Conservation (phyloP, 1,284 basidiomycete species). For the Macrocystidia cucumis region DNA sequence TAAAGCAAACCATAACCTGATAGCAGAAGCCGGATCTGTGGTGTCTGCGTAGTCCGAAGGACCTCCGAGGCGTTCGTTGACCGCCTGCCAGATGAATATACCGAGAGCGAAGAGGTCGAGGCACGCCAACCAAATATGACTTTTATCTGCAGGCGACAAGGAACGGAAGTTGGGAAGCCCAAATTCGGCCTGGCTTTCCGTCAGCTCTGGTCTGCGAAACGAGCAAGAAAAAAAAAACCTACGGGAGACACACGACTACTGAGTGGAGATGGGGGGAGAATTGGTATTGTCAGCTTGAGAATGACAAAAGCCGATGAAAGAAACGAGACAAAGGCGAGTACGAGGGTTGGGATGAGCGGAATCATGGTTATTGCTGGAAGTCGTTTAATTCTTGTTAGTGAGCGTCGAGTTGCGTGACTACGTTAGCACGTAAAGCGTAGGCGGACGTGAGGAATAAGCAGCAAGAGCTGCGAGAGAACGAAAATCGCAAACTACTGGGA, state of each 20-base stretch:
- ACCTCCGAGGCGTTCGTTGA: conserved; percentile 41
- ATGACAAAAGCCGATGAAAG: conserved; percentile 63
- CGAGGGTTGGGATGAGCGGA: conserved; percentile 55
- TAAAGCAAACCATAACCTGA: conserved; percentile 54
- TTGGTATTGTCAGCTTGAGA: conserved; percentile 62
- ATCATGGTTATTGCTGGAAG: conserved; percentile 37
- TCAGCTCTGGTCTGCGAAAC: conserved; percentile 3
- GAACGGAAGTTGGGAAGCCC: conserved; percentile 59
- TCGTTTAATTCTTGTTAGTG: conserved; percentile 33
- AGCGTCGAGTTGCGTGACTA: conserved; percentile 36
- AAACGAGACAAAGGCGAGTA: conserved; percentile 62
- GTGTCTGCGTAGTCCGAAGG: conserved; percentile 33
- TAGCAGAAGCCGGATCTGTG: conserved; percentile 39
- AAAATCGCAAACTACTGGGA: conserved; percentile 16
- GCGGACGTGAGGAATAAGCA: conserved; percentile 21
- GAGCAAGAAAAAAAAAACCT: conserved; percentile 19
- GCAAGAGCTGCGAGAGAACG: conserved; percentile 16
- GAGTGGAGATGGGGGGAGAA: conserved; percentile 60
- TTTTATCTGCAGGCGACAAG: conserved; percentile 58
- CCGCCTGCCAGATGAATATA: conserved; percentile 58
- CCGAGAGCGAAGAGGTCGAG: conserved; percentile 54
- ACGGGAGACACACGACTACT: conserved; percentile 65
- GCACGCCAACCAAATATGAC: conserved; percentile 61
- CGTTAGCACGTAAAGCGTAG: conserved; percentile 33
- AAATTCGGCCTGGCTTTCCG: conserved; percentile 50